Evolutionary conservation across 2,329 filamentous ascomycete genomes (phyloP).

Genomic region (Penicillium sp.): DNA sequence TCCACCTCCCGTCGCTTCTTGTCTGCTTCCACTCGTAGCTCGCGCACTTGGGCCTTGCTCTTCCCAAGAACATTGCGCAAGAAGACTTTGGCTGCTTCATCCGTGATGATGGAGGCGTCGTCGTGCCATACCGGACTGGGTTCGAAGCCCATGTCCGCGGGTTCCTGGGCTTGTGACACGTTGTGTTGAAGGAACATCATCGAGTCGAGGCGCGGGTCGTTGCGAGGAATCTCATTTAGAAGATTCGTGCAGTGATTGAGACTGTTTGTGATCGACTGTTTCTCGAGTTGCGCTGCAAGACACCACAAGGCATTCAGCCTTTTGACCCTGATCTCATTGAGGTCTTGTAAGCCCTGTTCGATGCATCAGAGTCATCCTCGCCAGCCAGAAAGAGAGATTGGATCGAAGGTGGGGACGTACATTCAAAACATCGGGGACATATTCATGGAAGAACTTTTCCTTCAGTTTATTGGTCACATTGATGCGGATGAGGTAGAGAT

Average conservation of each 20-base stretch:
- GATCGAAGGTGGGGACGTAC: constrained; percentile 43
- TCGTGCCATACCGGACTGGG: constrained; percentile 97
- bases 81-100: constrained; percentile 83
- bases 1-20: constrained; percentile 84
- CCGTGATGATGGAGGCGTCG: constrained; percentile 75
- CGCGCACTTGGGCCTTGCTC: constrained; percentile 75
- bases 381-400: not conserved
- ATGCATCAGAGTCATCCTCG: constrained; percentile 6
- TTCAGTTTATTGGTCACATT: constrained; percentile 98
- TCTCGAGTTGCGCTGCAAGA: constrained; percentile 71
- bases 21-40: constrained; percentile 75
- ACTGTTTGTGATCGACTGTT: constrained; percentile 68
- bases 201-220: constrained; percentile 82
- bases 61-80: constrained; percentile 87
- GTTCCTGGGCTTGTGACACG: constrained; percentile 73
- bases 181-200: constrained; percentile 99
- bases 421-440: constrained; percentile 87
- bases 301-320: constrained; percentile 85
- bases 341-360: constrained; percentile 66
- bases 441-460: constrained; percentile 95
- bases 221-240: constrained; percentile 74
- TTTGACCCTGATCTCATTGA: constrained; percentile 79
- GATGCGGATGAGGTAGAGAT: constrained; percentile 93
- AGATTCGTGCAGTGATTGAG: constrained; percentile 66
- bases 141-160: constrained; percentile 78